Conservation (phyloP, 495 filamentous ascomycete genomes). For the Xanthoparmelia taractica region DNA sequence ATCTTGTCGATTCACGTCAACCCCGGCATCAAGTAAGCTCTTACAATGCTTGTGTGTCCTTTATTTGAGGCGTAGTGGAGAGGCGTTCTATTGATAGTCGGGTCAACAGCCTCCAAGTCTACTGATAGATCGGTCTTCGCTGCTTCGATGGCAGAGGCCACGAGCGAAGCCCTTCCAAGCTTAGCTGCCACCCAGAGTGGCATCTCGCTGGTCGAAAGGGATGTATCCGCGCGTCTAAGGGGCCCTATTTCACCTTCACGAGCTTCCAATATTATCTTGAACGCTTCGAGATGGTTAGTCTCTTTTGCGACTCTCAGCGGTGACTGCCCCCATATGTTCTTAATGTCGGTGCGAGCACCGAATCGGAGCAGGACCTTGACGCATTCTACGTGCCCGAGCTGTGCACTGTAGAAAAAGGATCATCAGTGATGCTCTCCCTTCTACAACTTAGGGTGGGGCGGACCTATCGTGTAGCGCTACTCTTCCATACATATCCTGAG, state of each 20-base stretch:
- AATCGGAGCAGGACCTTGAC: conserved; percentile 23
- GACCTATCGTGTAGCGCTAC: conserved; percentile 24
- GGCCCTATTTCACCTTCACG: conserved; percentile 9
- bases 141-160: conserved; percentile 10
- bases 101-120: conserved; percentile 17
- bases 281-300: conserved; percentile 18
- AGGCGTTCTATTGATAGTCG: conserved; percentile 10
- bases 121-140: conserved; percentile 12
- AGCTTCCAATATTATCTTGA: conserved; percentile 10
- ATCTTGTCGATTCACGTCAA: conserved; percentile 21
- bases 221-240: conserved; percentile 8
- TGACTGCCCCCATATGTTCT: conserved; percentile 14
- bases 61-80: conserved; percentile 17
- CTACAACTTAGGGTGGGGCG: neutral
- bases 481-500: conserved; percentile 24
- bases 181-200: conserved; percentile 18
- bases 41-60: conserved; percentile 19
- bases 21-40: conserved; percentile 26
- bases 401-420: conserved; percentile 11
- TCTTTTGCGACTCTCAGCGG: conserved; percentile 20
- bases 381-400: conserved; percentile 11
- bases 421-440: neutral
- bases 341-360: conserved; percentile 22
- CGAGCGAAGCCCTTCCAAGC: conserved; percentile 11
- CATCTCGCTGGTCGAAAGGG: conserved; percentile 7